These are phyloP conservation scores for Ustilago shanxiensis DNA, from an alignment of 1,284 basidiomycete genomes.

Conservation along the genomic window DNA sequence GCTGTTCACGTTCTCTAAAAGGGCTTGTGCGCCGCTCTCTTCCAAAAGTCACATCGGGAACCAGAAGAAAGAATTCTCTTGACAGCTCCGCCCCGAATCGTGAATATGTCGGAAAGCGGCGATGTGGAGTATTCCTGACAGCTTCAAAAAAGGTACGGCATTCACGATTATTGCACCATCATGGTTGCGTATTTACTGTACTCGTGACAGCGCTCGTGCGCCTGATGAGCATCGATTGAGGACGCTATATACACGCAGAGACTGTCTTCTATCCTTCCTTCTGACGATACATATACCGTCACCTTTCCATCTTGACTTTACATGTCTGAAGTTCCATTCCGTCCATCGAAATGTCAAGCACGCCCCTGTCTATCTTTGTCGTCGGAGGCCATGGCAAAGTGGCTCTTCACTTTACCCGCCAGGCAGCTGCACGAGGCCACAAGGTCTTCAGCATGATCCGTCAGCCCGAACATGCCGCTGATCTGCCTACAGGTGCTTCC, in stretches of 20 bases:
- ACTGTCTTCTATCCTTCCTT: background rate
- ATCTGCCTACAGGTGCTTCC: constrained; percentile 38
- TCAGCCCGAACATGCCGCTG: constrained; percentile 48
- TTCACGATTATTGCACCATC: background rate
- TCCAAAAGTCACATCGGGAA: constrained; percentile 4
- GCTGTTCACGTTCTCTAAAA: background rate
- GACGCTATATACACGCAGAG: background rate
- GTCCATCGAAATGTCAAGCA: constrained; percentile 20
- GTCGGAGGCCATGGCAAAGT: constrained; percentile 61
- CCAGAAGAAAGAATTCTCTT: background rate
- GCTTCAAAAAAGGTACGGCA: constrained; percentile 16
- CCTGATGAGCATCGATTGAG: background rate
- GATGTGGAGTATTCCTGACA: constrained; percentile 15
- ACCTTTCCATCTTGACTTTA: background rate
- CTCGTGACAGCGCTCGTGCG: background rate
- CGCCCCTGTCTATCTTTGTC: constrained; percentile 52
- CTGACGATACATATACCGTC: background rate
- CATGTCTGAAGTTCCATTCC: background rate
- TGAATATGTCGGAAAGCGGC: constrained; percentile 15
- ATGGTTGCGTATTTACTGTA: constrained; percentile 14
- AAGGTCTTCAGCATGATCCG: constrained; percentile 56
- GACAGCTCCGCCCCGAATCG: constrained; percentile 11
- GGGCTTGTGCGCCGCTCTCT: constrained; percentile 11
- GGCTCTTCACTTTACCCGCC: constrained; percentile 54
- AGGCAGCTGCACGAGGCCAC: constrained; percentile 50